These are phyloP conservation scores for Phytophthora europaea DNA, from an alignment of 352 stramenopile genomes.

Conservation along the genomic window DNA sequence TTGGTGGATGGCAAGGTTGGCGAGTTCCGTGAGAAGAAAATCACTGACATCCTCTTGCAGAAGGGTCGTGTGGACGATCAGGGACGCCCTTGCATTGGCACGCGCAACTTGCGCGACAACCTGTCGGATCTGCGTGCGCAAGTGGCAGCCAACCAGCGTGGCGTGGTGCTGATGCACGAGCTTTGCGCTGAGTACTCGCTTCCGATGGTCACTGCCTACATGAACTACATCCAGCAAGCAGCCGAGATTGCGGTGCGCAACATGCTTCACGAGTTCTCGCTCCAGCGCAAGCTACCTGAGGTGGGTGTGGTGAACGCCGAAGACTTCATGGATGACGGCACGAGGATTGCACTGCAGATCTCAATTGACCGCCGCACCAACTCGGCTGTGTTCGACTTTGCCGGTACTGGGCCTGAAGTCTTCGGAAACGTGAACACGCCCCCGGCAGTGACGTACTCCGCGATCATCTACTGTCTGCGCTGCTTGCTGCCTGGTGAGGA, in stretches of 20 bases:
- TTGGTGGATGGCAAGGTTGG: slow-evolving; percentile 95
- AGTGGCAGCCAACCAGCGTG: slow-evolving; percentile 98
- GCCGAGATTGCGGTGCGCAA: slow-evolving; percentile 95
- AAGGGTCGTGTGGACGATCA: slow-evolving; percentile 88
- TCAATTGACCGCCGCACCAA: slow-evolving; percentile 94
- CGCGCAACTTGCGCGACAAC: slow-evolving; percentile 98
- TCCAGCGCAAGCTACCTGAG: slow-evolving; percentile 75
- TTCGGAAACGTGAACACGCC: slow-evolving; percentile 99
- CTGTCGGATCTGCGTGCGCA: slow-evolving; percentile 98
- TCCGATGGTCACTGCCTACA: slow-evolving; percentile 97
- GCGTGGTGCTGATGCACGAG: slow-evolving; percentile 96
- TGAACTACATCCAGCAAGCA: slow-evolving; percentile 98
- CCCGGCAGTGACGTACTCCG: slow-evolving; percentile 98
- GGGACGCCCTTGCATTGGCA: slow-evolving; percentile 91
- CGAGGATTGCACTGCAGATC: slow-evolving; percentile 96
- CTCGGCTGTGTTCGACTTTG: slow-evolving; percentile 98
- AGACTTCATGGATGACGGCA: slow-evolving; percentile 99
- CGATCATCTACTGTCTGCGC: slow-evolving; percentile 99
- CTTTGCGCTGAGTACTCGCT: slow-evolving; percentile 97
- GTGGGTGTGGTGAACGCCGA: slow-evolving; percentile 92
- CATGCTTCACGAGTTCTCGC: slow-evolving; percentile 97
- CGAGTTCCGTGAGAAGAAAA: slow-evolving; percentile 97
- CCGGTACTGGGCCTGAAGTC: slow-evolving; percentile 97
- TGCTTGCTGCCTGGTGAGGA: slow-evolving; percentile 95
- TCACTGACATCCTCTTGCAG: slow-evolving; percentile 96